Base-by-base conservation (phyloP, 179 eudicot genomes). In the Beta macrorhiza region DNA sequence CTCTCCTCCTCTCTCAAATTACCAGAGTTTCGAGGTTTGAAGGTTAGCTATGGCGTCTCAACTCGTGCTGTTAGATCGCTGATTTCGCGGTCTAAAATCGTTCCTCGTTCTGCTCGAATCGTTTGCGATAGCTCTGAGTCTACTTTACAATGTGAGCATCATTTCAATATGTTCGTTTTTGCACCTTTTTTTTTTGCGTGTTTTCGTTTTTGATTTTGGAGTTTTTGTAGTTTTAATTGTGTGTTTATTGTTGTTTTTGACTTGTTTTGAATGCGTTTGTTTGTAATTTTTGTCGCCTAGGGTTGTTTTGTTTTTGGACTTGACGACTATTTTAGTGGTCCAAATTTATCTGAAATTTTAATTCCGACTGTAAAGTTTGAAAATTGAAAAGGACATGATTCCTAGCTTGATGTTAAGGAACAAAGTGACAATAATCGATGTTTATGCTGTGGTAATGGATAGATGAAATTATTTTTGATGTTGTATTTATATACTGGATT, bases 91-190 rank as follows among this genome's bases (percentile, higher is more conserved):
- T 57, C 84, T 4, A 80, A 69, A 57, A 32, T 81, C 64, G 81
- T 59, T 81, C 87, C 88, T 77, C 89, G 87, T 44, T 83, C 84
- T 61, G 83, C 85, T 7, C 81, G 91, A 17, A 81, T 93, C 76
- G 93, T 90, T 1, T 91, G 91, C 79, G 98, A 93, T 81, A 89
- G 90, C 59, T 91, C 89, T 63, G 89, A 91, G 15, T 84, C 98
- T 8, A 87, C 97, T 68, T 85, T 89, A 29, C 81, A 86, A 88
- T 90, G 98, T 93, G 72, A 61, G 82, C 72, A 10, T 55, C 55
- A 5, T 56, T 61, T 19, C 7, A 19, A 42, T n/a, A 25, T 65
- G 29, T 79, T 44, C 57, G 55, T 37, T 16, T 64, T 47, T 16
- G 2, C 64, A 4, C 7, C 9, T 5, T 52, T 56, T 6, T 6